Conservation (phyloP, 108 stramenopile species). For the Skeletonema costatum region DNA sequence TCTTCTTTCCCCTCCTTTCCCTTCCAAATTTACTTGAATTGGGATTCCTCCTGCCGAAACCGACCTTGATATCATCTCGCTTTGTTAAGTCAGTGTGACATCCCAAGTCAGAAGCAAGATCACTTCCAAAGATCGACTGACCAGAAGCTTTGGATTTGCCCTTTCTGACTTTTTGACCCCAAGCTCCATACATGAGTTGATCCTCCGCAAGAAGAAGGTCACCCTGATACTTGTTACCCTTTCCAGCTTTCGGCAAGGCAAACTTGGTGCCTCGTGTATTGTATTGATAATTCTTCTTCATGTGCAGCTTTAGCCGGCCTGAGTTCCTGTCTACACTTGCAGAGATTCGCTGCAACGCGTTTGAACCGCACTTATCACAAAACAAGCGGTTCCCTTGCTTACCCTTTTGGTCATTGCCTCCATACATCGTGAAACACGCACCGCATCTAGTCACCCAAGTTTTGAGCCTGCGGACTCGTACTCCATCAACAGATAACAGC, state of each 20-base stretch:
- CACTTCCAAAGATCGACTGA: conserved; percentile 87
- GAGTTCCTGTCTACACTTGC: conserved; percentile 89
- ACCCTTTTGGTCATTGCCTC: conserved; percentile 50
- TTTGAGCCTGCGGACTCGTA: conserved; percentile 79
- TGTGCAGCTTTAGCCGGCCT: conserved; percentile 86
- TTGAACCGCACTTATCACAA: conserved; percentile 93
- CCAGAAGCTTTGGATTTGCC: conserved; percentile 62
- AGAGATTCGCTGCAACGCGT: conserved; percentile 85
- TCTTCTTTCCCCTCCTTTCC: conserved; percentile 95
- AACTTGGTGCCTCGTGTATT: conserved; percentile 94
- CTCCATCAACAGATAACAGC: conserved; percentile 89
- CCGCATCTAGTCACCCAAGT: conserved; percentile 96
- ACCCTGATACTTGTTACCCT: conserved; percentile 80
- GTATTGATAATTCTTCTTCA: conserved; percentile 78
- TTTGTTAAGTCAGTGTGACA: conserved; percentile 69
- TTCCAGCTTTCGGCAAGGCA: conserved; percentile 89
- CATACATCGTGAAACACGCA: conserved; percentile 90
- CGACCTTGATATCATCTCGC: conserved; percentile 78
- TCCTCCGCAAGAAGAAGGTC: conserved; percentile 96
- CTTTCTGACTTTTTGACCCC: conserved; percentile 94
- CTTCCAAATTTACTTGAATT: conserved; percentile 88
- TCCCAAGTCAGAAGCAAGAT: conserved; percentile 86
- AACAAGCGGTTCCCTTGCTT: conserved; percentile 72
- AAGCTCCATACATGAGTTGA: conserved; percentile 94
- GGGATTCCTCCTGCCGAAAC: conserved; percentile 91